Evolutionary conservation across 2,329 filamentous ascomycete species (phyloP).

Genomic region (Grosmannia clavigera): DNA sequence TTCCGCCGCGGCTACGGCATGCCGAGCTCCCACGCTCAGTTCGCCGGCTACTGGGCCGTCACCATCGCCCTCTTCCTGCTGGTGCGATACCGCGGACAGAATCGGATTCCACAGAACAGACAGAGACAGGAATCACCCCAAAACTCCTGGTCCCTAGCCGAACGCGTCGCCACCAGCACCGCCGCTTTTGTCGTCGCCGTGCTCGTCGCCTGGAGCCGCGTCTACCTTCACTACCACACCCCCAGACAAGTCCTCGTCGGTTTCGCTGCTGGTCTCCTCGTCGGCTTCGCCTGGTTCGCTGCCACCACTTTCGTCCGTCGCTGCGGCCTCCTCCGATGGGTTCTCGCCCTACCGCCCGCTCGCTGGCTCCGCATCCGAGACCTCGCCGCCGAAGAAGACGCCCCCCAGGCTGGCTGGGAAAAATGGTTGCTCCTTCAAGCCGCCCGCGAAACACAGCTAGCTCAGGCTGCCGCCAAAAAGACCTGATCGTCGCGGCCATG

Average conservation of each 20-base stretch:
- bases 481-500: background rate
- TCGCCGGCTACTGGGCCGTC: constrained; percentile 81
- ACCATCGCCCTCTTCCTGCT: constrained; percentile 77
- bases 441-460: constrained; percentile 3
- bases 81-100: constrained; percentile 54
- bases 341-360: constrained; percentile 51
- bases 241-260: constrained; percentile 77
- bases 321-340: constrained; percentile 60
- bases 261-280: constrained; percentile 53
- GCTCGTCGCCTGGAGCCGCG: constrained; percentile 65
- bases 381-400: constrained; percentile 74
- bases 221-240: constrained; percentile 92
- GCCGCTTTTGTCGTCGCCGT: constrained; percentile 49
- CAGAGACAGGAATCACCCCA: no score
- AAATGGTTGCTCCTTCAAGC: constrained; percentile 58
- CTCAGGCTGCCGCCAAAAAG: constrained; percentile 18
- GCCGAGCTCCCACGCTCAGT: constrained; percentile 90
- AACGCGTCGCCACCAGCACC: constrained; percentile 43
- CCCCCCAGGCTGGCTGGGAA: constrained; percentile 87
- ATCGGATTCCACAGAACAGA: no score
- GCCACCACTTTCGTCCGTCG: constrained; percentile 55
- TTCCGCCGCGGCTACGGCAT: constrained; percentile 67
- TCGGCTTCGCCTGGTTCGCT: constrained; percentile 68
- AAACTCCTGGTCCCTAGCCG: constrained; percentile 36
- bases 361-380: constrained; percentile 65